Conservation (phyloP, 805 yeast genomes). For the Schizosaccharomyces japonicus region DNA sequence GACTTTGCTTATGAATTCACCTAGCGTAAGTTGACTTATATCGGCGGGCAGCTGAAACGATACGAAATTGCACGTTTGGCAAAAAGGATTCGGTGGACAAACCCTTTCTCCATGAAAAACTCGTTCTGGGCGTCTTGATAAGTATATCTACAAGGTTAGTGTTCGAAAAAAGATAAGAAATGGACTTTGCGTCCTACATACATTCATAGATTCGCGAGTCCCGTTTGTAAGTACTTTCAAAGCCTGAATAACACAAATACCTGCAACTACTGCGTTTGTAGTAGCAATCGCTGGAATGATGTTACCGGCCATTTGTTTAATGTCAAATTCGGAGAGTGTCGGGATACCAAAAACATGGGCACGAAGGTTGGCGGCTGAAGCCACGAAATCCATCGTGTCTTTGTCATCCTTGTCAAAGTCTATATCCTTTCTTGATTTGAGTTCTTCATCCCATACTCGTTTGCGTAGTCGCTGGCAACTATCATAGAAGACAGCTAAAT, state of each 20-base stretch:
- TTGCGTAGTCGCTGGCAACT: constrained; percentile 27
- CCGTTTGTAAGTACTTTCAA: constrained; percentile 25
- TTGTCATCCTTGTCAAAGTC: constrained; percentile 83
- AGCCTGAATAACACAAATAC: constrained; percentile 57
- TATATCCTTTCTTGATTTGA: constrained; percentile 8
- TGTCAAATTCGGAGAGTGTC: constrained; percentile 53
- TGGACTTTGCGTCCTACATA: background rate
- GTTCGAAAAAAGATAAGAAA: constrained; percentile 13
- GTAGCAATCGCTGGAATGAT: constrained; percentile 97
- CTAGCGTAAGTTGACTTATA: constrained; percentile 19
- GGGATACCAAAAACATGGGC: constrained; percentile 48
- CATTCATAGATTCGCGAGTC: constrained; percentile 14
- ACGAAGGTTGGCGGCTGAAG: constrained; percentile 60
- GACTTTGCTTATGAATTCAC: constrained; percentile 25
- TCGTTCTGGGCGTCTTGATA: constrained; percentile 32
- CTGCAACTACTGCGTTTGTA: constrained; percentile 86
- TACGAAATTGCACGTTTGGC: constrained; percentile 28
- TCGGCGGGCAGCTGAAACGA: constrained; percentile 14
- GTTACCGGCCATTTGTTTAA: constrained; percentile 86
- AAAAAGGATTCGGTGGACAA: constrained; percentile 39
- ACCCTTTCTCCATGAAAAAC: constrained; percentile 42
- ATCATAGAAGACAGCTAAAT: constrained; percentile 31
- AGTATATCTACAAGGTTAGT: constrained; percentile 25
- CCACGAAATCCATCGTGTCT: constrained; percentile 72
- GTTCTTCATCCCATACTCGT: constrained; percentile 18